Conservation (phyloP, 2,329 filamentous ascomycete genomes). For the Myriosclerotinia duriaeana region DNA sequence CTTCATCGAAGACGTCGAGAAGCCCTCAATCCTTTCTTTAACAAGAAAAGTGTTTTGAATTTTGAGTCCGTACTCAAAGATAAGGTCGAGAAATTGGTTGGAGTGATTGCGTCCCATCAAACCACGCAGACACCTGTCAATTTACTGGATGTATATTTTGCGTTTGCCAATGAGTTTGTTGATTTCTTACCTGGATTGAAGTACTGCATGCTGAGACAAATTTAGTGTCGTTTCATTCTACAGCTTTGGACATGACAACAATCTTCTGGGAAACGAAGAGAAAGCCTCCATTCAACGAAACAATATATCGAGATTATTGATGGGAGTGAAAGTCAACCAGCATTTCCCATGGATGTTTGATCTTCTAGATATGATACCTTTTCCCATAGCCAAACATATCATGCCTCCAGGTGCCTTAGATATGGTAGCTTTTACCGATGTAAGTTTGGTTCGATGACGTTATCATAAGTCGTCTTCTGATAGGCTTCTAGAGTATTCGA, state of each 20-base stretch:
- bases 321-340: conserved; percentile 24
- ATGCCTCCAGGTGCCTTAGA: conserved; percentile 23
- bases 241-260: conserved; percentile 18
- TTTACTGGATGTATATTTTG: conserved; percentile 22
- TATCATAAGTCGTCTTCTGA: too few relatives aligned
- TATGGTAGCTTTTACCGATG: conserved; percentile 22
- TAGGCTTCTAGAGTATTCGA: conserved; percentile 8
- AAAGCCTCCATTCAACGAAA: conserved; percentile 17
- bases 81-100: background rate
- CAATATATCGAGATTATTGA: conserved; percentile 20
- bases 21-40: background rate
- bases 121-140: conserved; percentile 18
- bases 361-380: conserved; percentile 12
- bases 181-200: background rate
- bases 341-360: conserved; percentile 17
- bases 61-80: background rate
- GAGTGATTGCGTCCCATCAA: conserved; percentile 22
- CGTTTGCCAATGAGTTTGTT: conserved; percentile 23
- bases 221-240: conserved; percentile 19
- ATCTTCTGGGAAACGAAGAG: conserved; percentile 22
- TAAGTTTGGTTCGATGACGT: background rate
- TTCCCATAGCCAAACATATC: conserved; percentile 15
- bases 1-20: conserved; percentile 5
- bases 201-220: background rate
- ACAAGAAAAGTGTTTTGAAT: background rate